These are phyloP conservation scores for Sugiyamaella xylanicola DNA, from an alignment of 1,139 yeast species.

Conservation along the genomic window DNA sequence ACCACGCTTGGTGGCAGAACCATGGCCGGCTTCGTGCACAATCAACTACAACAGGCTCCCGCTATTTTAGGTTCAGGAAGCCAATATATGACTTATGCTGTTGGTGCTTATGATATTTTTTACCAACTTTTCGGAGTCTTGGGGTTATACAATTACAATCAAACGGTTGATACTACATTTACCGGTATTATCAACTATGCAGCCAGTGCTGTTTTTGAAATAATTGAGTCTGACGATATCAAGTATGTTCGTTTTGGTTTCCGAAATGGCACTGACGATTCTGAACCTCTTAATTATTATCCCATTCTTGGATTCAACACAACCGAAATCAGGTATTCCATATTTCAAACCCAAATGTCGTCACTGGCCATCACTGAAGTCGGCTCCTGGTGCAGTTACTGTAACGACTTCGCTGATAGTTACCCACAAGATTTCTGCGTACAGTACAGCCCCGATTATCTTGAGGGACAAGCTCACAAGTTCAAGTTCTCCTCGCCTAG, in stretches of 20 bases:
- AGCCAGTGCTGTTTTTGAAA: constrained; percentile 47
- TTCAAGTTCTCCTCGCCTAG: constrained; percentile 34
- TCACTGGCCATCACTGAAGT: constrained; percentile 38
- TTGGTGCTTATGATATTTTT: constrained; percentile 50
- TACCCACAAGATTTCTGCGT: constrained; percentile 40
- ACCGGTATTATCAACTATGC: constrained; percentile 51
- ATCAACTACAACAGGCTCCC: constrained; percentile 44
- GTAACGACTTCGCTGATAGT: no score
- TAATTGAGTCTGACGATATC: constrained; percentile 38
- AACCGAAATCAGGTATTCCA: constrained; percentile 42
- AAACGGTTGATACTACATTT: constrained; percentile 40
- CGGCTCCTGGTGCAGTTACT: constrained; percentile 45
- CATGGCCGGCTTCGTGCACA: constrained; percentile 41
- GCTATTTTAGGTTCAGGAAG: constrained; percentile 34
- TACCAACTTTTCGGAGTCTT: constrained; percentile 45
- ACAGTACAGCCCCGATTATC: constrained; percentile 36
- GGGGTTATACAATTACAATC: constrained; percentile 40
- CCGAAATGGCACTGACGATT: constrained; percentile 48
- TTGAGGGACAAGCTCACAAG: constrained; percentile 31
- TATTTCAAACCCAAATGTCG: constrained; percentile 39
- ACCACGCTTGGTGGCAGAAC: constrained; percentile 47
- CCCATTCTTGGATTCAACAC: constrained; percentile 43
- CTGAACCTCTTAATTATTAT: constrained; percentile 35
- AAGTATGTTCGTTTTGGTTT: constrained; percentile 47
- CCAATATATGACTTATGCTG: constrained; percentile 46